Evolutionary conservation across 140 eudicot species (phyloP), one percentile per base, ranked within the genome.

Genomic region (Anethum foeniculum): DNA sequence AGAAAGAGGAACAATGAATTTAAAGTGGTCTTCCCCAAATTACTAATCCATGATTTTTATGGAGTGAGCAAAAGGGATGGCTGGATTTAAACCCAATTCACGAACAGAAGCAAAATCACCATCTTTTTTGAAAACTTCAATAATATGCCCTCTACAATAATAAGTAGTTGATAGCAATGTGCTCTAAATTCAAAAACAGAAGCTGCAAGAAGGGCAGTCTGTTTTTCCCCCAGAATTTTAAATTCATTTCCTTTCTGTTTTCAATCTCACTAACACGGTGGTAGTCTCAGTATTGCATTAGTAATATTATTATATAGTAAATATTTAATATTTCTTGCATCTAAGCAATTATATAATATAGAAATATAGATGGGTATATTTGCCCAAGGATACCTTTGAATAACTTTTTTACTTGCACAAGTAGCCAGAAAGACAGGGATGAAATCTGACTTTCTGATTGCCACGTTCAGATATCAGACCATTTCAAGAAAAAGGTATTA

Each of bases 401-500:
- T 62, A 21, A 62, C 69, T 7, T n/a, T 62, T 62, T 62, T 62
- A n/a, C 69, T 62, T 62, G 69, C 69, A 2, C 69, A 62, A 62
- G 34, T 62, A 62, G 69, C 13, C 34, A 62, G 69, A 62, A n/a
- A 62, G 69, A 62, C 69, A 25, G 69, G 69, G 69, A 62, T 62
- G 18, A 25, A 25, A 62, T 10, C 10, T 60, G 68, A 60, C 68
- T 7, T 23, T 62, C 16, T 60, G 34, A 62, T 62, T 62, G 69
- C 69, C 69, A 62, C 34, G 32, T 62, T 62, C 69, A 62, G 69
- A 62, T n/a, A 62, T 62, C 69, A 62, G 69, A 62, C 34, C 69
- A 62, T 62, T n/a, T 25, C 16, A 11, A 62, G 69, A 9, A 25
- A 62, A 62, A 62, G 69, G 69, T 62, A 62, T 25, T n/a, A 0